These are phyloP conservation scores for Candida maesae DNA, from an alignment of 805 yeast genomes.

Conservation along the genomic window DNA sequence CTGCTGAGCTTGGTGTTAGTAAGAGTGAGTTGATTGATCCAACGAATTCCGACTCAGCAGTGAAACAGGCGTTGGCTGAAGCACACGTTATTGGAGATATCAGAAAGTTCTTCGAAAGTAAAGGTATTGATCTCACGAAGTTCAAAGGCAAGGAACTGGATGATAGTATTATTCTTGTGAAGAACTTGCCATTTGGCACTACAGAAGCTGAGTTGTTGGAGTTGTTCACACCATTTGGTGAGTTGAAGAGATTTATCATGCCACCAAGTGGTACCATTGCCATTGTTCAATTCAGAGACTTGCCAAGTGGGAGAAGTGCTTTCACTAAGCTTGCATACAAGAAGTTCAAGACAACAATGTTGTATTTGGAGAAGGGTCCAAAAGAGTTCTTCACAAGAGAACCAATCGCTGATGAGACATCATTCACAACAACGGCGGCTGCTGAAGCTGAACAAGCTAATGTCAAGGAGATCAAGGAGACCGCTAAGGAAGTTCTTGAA, in stretches of 20 bases:
- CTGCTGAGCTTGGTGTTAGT: conserved; percentile 73
- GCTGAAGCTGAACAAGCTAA: conserved; percentile 28
- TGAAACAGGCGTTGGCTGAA: conserved; percentile 95
- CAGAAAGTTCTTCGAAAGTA: conserved; percentile 76
- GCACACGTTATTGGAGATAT: conserved; percentile 93
- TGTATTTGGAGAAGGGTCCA: conserved; percentile 95
- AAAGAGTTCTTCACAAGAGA: conserved; percentile 66
- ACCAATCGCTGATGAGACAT: conserved; percentile 33
- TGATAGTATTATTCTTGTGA: conserved; percentile 76
- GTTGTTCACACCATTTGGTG: conserved; percentile 76
- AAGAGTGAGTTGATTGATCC: conserved; percentile 87
- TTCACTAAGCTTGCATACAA: conserved; percentile 84
- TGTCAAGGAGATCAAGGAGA: conserved; percentile 18
- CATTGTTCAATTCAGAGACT: conserved; percentile 80
- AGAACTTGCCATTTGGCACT: conserved; percentile 90
- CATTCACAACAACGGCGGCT: conserved; percentile 20
- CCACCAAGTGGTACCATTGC: conserved; percentile 98
- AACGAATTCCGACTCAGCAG: conserved; percentile 82
- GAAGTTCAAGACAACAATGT: conserved; percentile 79
- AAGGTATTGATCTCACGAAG: conserved; percentile 78
- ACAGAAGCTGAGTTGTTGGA: conserved; percentile 77
- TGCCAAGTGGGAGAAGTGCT: conserved; percentile 83
- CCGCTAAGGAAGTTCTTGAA: conserved; percentile 20
- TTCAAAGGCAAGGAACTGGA: conserved; percentile 68
- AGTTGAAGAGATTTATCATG: conserved; percentile 74